Percentiles rank a stretch among this genome's conserved stretches.
These are phyloP conservation scores for Phytomonas sp. DNA, from an alignment of 208 protist species.

Conservation along the genomic window DNA sequence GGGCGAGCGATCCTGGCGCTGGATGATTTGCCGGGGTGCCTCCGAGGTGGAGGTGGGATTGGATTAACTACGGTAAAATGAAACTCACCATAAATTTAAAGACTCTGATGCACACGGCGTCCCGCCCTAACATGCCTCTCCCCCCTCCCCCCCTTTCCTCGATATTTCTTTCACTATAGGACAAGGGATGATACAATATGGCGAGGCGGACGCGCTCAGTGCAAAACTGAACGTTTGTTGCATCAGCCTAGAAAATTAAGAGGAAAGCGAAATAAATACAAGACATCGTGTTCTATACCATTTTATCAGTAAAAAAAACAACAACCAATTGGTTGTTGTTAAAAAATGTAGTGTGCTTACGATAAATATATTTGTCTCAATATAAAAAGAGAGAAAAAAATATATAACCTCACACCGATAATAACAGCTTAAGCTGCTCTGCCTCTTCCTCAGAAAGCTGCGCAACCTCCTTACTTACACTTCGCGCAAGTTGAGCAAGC, in stretches of 20 bases:
- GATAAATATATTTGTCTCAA: background rate
- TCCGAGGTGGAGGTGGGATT: constrained; percentile 17
- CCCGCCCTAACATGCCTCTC: no score
- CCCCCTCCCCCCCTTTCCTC: no score
- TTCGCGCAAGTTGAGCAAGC: constrained; percentile 53
- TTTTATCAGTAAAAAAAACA: constrained; percentile 9
- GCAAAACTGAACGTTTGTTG: background rate
- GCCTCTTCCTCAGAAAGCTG: constrained; percentile 59
- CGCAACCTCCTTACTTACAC: constrained; percentile 56
- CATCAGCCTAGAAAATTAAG: constrained; percentile 5
- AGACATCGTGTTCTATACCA: constrained; percentile 2
- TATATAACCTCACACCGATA: constrained; percentile 20
- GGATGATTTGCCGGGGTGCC: constrained; percentile 12
- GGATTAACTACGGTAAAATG: background rate
- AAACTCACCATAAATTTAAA: background rate
- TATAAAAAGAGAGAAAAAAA: constrained; percentile 2
- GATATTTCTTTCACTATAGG: background rate
- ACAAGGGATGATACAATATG: no score
- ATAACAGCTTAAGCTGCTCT: constrained; percentile 37
- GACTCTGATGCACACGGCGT: constrained; percentile 9
- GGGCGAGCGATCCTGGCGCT: constrained; percentile 9
- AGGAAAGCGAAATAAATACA: constrained; percentile 9
- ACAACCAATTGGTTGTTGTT: background rate
- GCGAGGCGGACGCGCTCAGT: background rate
- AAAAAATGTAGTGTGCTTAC: background rate